Percentiles rank a stretch among this genome's conserved stretches.
These are phyloP conservation scores for Eucalyptus lansdowneana DNA, from an alignment of 345 rosid species.

Conservation along the genomic window DNA sequence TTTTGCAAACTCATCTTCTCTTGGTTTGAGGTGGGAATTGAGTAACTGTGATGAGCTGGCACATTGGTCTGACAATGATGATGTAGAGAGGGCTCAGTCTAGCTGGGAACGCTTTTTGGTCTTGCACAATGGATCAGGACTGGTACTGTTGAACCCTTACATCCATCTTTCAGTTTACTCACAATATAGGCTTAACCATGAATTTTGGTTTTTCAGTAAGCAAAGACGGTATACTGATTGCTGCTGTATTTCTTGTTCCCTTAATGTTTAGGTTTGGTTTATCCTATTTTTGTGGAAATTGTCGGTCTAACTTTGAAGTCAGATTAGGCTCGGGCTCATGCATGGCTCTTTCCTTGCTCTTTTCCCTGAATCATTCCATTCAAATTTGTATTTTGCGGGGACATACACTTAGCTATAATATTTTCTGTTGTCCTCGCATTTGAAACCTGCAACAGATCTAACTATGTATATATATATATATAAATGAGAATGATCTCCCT, in stretches of 20 bases:
- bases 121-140: constrained; percentile 71
- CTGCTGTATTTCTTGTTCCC: background rate
- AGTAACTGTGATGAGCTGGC: constrained; percentile 59
- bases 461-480: too few species aligned
- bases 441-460: background rate
- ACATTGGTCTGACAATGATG: constrained; percentile 54
- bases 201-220: background rate
- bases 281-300: background rate
- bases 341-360: background rate
- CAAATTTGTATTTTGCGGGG: background rate
- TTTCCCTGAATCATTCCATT: background rate
- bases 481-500: background rate
- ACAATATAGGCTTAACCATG: background rate
- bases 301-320: background rate
- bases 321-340: background rate
- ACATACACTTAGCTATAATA: background rate
- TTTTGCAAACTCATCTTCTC: constrained; percentile 91
- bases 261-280: background rate
- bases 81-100: constrained; percentile 27
- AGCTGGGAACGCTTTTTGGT: constrained; percentile 80
- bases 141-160: constrained; percentile 27
- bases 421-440: background rate
- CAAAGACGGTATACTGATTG: background rate
- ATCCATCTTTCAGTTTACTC: background rate
- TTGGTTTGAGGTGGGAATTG: constrained; percentile 74